Percentiles rank a stretch among this genome's conserved stretches.
These are phyloP conservation scores for Corymbia maculata DNA, from an alignment of 345 rosid species.

Conservation along the genomic window DNA sequence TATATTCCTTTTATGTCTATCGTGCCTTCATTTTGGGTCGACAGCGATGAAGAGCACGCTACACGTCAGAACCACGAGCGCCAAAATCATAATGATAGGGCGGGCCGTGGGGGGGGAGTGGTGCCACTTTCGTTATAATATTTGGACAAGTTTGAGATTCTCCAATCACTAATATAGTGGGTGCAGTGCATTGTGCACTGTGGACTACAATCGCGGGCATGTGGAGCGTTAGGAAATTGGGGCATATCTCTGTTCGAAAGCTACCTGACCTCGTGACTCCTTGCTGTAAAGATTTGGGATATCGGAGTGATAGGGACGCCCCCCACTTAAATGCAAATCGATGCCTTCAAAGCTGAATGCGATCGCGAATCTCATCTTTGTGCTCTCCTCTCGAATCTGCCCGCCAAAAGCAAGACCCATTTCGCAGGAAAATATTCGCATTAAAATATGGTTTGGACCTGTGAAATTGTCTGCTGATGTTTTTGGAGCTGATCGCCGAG, in stretches of 20 bases:
- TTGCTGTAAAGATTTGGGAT: not conserved
- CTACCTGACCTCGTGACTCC: rapidly evolving
- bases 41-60: not conserved
- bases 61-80: not conserved
- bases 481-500: not conserved
- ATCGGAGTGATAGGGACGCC: rapidly evolving
- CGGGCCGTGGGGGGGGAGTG: not conserved
- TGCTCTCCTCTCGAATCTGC: not conserved
- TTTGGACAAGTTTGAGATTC: not conserved
- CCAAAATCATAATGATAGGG: not conserved
- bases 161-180: not conserved
- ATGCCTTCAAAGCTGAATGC: rapidly evolving
- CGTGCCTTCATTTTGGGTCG: not conserved
- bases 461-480: not conserved
- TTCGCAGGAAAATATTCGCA: not conserved
- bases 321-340: not conserved
- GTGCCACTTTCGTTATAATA: not conserved
- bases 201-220: rapidly evolving
- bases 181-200: not conserved
- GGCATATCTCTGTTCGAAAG: not conserved
- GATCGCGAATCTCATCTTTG: not conserved
- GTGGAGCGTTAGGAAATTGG: rapidly evolving
- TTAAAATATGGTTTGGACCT: not conserved
- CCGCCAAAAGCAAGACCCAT: not conserved
- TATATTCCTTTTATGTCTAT: not conserved